phyloP scores from a whole-genome alignment of 2,329 filamentous ascomycete species.

The Simplicillium aogashimaense region DNA sequence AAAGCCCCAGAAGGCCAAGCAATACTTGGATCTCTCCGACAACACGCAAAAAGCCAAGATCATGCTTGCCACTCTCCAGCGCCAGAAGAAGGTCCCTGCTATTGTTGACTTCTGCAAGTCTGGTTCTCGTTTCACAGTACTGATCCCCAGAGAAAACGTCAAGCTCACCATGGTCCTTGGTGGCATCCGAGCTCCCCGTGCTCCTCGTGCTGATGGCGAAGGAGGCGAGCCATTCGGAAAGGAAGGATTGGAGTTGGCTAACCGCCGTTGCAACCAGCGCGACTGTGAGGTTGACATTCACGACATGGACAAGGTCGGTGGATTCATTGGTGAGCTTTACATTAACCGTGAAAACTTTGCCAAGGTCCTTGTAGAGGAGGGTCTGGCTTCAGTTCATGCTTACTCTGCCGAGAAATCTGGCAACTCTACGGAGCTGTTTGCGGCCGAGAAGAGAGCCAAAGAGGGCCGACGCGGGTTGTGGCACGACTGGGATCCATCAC shows the following conservation, averaged over 20 bases:
- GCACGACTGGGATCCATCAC: conserved; percentile 87
- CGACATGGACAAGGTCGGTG: conserved; percentile 90
- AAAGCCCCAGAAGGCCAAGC: conserved; percentile 74
- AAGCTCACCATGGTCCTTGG: conserved; percentile 93
- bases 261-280: conserved; percentile 79
- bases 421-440: conserved; percentile 76
- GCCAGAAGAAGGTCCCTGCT: conserved; percentile 86
- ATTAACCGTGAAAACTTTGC: conserved; percentile 94
- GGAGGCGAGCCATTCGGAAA: conserved; percentile 91
- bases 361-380: conserved; percentile 87
- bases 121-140: conserved; percentile 85
- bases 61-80: conserved; percentile 75
- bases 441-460: conserved; percentile 83
- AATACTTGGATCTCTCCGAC: conserved; percentile 85
- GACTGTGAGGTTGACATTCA: conserved; percentile 95
- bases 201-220: conserved; percentile 62
- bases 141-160: conserved; percentile 85
- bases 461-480: conserved; percentile 80
- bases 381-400: conserved; percentile 80
- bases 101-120: conserved; percentile 97
- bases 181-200: conserved; percentile 82
- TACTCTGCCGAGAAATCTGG: conserved; percentile 96
- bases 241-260: conserved; percentile 87
- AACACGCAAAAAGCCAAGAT: conserved; percentile 92
- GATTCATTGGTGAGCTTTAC: conserved; percentile 92